Evolutionary conservation across 441 rosid species (phyloP).

Genomic region (Hura crepitans): DNA sequence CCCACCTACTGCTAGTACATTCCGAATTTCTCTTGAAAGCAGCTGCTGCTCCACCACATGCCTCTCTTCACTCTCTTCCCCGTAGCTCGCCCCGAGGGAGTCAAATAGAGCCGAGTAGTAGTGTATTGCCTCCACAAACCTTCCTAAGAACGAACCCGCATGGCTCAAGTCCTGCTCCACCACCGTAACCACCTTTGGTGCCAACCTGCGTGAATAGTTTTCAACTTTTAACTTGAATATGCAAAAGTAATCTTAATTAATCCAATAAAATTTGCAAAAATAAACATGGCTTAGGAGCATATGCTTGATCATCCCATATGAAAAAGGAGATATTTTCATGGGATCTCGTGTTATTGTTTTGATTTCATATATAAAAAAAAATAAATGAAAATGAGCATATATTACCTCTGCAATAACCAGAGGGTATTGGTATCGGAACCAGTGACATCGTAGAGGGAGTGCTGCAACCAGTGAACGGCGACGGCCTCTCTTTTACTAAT

Average conservation of each 20-base stretch:
- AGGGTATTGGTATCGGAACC: conserved; percentile 86
- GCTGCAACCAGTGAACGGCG: conserved; percentile 97
- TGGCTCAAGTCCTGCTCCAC: conserved; percentile 96
- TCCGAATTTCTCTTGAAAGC: conserved; percentile 76
- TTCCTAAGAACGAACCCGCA: conserved; percentile 81
- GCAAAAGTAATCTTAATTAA: neutral
- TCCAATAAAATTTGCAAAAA: neutral
- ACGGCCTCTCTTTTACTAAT: conserved; percentile 83
- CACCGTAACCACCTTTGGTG: conserved; percentile 94
- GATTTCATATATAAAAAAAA: neutral
- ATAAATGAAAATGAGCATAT: too few relatives aligned
- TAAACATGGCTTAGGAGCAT: neutral
- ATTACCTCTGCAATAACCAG: conserved; percentile 81
- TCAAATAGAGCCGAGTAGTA: conserved; percentile 94
- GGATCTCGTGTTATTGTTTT: conserved; percentile 25
- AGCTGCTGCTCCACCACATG: conserved; percentile 96
- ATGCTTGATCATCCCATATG: too few relatives aligned
- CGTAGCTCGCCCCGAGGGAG: conserved; percentile 85
- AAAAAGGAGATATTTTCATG: conserved; percentile 14
- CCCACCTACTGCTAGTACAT: conserved; percentile 78
- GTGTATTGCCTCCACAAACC: conserved; percentile 96
- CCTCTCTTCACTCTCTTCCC: conserved; percentile 94
- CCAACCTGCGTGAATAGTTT: conserved; percentile 69
- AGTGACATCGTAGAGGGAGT: conserved; percentile 91
- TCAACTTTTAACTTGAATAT: too few relatives aligned